These are phyloP conservation scores for Millerago galiae DNA, from an alignment of 805 yeast species.

Conservation along the genomic window DNA sequence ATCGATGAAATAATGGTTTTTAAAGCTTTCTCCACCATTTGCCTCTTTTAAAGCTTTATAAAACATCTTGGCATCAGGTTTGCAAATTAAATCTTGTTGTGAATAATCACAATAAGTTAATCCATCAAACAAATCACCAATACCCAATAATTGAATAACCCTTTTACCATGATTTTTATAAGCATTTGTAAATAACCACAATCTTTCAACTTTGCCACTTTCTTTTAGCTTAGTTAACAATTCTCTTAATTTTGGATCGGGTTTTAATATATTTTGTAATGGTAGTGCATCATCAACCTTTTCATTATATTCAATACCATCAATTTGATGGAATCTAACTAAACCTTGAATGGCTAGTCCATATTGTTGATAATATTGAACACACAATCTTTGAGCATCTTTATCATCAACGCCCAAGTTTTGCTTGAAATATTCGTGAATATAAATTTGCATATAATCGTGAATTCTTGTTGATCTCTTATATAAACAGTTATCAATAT, in stretches of 20 bases:
- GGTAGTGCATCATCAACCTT: conserved; percentile 93
- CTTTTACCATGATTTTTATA: conserved; percentile 85
- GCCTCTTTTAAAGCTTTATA: conserved; percentile 54
- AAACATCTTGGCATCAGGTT: conserved; percentile 76
- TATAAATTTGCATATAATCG: conserved; percentile 81
- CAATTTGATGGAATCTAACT: conserved; percentile 54
- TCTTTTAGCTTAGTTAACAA: conserved; percentile 39
- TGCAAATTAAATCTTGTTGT: conserved; percentile 65
- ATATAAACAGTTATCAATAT: conserved; percentile 90
- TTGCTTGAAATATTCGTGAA: conserved; percentile 72
- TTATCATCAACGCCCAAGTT: conserved; percentile 56
- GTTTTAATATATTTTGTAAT: conserved; percentile 66
- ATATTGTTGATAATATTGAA: conserved; percentile 72
- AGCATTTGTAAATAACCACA: conserved; percentile 95
- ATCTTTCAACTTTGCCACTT: conserved; percentile 51
- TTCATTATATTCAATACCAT: conserved; percentile 82
- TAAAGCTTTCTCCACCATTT: conserved; percentile 36
- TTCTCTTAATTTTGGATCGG: conserved; percentile 48
- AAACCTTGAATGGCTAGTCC: conserved; percentile 94
- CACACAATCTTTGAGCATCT: conserved; percentile 68
- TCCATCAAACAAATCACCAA: conserved; percentile 94
- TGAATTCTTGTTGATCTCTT: conserved; percentile 68
- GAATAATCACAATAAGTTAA: conserved; percentile 85
- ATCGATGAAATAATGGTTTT: conserved; percentile 70
- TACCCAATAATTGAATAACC: conserved; percentile 70